A percentile compares a stretch with the other conserved stretches of the same genome.
phyloP scores from a whole-genome alignment of 176 grass and related monocot species.

The Rhipidocladum racemiflorum region DNA sequence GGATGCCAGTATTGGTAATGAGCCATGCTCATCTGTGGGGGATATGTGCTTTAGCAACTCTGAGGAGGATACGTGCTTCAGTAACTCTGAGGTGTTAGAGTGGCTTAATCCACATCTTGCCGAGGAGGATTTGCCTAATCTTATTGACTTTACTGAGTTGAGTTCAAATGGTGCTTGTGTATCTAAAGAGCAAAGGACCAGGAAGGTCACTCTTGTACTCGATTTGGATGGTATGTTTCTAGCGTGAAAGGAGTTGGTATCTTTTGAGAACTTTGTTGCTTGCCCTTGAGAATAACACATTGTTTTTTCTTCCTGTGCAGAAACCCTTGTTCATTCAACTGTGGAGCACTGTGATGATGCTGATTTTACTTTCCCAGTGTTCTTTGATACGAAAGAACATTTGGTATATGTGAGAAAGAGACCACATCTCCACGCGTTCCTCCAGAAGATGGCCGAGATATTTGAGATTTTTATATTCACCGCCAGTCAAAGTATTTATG shows the following conservation, averaged over 20 bases:
- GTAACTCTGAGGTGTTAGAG: constrained; percentile 44
- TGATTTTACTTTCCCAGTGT: constrained; percentile 76
- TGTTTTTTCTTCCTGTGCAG: constrained; percentile 40
- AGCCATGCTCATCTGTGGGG: constrained; percentile 30
- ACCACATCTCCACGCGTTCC: constrained; percentile 79
- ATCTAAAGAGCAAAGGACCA: constrained; percentile 34
- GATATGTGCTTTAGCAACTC: constrained; percentile 47
- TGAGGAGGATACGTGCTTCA: constrained; percentile 43
- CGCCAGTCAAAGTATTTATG: constrained; percentile 89
- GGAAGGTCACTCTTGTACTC: constrained; percentile 86
- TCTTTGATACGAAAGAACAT: constrained; percentile 73
- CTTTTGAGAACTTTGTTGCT: background rate
- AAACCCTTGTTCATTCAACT: constrained; percentile 98
- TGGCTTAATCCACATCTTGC: constrained; percentile 65
- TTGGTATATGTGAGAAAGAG: constrained; percentile 82
- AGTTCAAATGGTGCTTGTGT: constrained; percentile 35
- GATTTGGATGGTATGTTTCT: constrained; percentile 92
- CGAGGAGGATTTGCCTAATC: constrained; percentile 42
- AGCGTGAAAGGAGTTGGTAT: background rate
- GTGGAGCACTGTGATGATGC: constrained; percentile 62
- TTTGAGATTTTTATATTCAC: constrained; percentile 98
- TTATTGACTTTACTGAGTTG: constrained; percentile 59
- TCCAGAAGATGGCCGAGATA: constrained; percentile 68
- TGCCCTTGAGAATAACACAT: constrained; percentile 16
- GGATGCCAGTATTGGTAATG: constrained; percentile 28